Base-by-base conservation (phyloP, 306 rosid genomes). In the Cicer bijugum region DNA sequence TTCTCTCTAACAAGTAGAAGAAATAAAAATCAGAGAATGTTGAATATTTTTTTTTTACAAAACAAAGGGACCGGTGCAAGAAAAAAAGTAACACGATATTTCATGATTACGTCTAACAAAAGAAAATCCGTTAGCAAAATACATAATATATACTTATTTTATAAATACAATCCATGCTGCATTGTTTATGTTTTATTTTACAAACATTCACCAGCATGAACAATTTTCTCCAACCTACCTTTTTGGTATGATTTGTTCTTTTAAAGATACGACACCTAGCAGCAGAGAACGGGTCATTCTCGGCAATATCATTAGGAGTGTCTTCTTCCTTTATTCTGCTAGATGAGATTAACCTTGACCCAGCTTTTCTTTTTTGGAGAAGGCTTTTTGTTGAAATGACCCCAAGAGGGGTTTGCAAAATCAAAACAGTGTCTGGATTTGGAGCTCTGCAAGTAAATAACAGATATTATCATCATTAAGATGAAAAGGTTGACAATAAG, bases 371-470 rank as follows among this genome's bases (percentile, higher is more conserved):
- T 88, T 87, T 94, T 84, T 92, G 97, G 55, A 87, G 86, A 85
- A 91, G 99, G 87, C 82, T 95, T 87, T 89, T 92, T 33, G 97
- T 85, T 42, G 99, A 92, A 85, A 90, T 90, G 55, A 95, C 90
- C 67, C 97, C 99, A 53, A 78, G 71, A 57, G 97, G 97, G 80
- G 96, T 90, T 82, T 95, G 99, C 88, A 95, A 86, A 58, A 92
- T 92, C 80, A 95, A 87, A 78, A 95, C 97, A 10, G 91, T 95
- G 70, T 95, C 96, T 11, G 92, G 97, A 90, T 95, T 95, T 77
- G 99, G 99, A 75, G 99, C 97, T 88, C 99, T 95, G 86, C 80
- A 87, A 69, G 35, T 28, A 64, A 65, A 47, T 60, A 79, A 38
- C 16, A 74, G 81, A 84, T 60, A 65, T 17, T 64, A 81, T 79